Percentiles rank a stretch among this genome's conserved stretches.
Conservation (phyloP, 2,329 filamentous ascomycete genomes). For the Phaeoacremonium minimum region DNA sequence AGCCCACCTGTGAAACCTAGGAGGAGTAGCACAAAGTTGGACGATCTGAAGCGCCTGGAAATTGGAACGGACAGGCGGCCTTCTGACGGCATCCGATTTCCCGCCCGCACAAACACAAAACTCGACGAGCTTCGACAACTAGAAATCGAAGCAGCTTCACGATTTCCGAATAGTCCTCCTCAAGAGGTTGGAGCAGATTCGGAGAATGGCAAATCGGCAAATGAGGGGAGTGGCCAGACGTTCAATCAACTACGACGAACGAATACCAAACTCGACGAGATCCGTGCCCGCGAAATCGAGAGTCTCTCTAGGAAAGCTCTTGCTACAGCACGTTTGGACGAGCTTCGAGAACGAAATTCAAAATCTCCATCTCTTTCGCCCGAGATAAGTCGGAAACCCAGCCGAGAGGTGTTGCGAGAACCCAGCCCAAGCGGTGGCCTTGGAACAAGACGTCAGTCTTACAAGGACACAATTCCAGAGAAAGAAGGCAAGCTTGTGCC, state of each 20-base stretch:
- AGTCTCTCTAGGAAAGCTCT: constrained; percentile 39
- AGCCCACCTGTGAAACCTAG: constrained; percentile 46
- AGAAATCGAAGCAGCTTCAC: constrained; percentile 7
- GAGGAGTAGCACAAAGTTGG: constrained; percentile 27
- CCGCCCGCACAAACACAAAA: constrained; percentile 8
- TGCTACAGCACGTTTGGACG: constrained; percentile 45
- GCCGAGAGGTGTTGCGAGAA: constrained; percentile 17
- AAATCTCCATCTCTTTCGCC: constrained; percentile 35
- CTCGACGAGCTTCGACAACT: constrained; percentile 12
- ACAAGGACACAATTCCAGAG: background rate
- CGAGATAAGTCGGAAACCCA: constrained; percentile 25
- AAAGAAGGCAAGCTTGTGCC: constrained; percentile 26
- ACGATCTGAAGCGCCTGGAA: constrained; percentile 29
- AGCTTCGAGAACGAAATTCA: constrained; percentile 47
- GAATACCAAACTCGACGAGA: constrained; percentile 42
- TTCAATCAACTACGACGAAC: constrained; percentile 12
- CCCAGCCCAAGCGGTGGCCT: constrained; percentile 9
- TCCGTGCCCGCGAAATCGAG: constrained; percentile 36
- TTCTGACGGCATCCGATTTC: constrained; percentile 1
- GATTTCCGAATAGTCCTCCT: background rate
- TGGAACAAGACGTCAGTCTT: constrained; percentile 4
- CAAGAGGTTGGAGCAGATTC: background rate
- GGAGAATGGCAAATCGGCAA: background rate
- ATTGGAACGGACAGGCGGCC: constrained; percentile 18
- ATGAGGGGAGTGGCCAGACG: background rate